Base-by-base conservation (phyloP, 495 filamentous ascomycete genomes). In the Penicillium ochrochloron region DNA sequence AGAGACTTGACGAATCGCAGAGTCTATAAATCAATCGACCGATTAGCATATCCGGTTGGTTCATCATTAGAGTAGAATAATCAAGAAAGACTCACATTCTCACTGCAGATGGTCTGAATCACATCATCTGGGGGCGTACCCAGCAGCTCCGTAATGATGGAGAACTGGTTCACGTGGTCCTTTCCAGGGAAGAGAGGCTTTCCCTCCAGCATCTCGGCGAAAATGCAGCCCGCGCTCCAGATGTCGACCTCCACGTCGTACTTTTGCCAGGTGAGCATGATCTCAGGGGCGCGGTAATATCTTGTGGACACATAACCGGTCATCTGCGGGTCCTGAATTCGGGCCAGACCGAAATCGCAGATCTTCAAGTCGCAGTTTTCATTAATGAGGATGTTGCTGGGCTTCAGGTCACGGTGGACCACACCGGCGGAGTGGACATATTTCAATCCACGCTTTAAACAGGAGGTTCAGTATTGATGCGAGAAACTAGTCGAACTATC, bases 231-330 rank as follows among this genome's bases (percentile, higher is more conserved):
- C 11, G 96, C 94, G 73, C 94, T 97, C 95, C 95, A 99, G 71
- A 99, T 97, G 77, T 99, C 95, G 56, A 99, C 95, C 82, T 98
- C 96, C 50, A 97, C 92, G 70, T 99, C 95, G 79, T 99, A 99
- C 80, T 98, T 99, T 78, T 99, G 95, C 95, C 95, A 99, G 50
- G 95, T 99, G 70, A 99, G 92, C 95, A 99, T 99, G 74, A 99
- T 99, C 79, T 99, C 95, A 17, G 95, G 95, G 5, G 95, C 95
- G 55, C 95, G 90, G 82, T 99, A 99, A 84, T 99, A 99, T 81
- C 95, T 85, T 57, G 95, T 99, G 54, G 95, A 99, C 46, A 99
- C 95, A 73, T 99, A 99, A 70, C 95, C 95, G 42, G 95, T 99
- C 95, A 99, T 99, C 79, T 99, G 95, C n/a, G 95, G 95, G 71